phyloP scores from a whole-genome alignment of 148 eudicot species.

The Silene conica region DNA sequence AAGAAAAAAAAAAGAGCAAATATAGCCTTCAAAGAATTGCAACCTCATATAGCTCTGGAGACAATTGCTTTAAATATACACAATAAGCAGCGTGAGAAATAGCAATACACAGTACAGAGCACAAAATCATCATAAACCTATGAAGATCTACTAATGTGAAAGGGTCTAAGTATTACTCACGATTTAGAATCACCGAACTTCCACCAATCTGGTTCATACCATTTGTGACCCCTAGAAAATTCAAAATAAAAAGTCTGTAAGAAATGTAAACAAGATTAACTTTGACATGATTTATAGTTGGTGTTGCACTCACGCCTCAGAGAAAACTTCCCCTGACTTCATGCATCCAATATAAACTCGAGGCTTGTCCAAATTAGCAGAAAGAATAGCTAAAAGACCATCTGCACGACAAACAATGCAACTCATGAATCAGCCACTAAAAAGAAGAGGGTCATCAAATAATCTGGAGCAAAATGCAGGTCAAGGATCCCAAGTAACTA shows the following conservation, averaged over 20 bases:
- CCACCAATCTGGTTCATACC: slow-evolving; percentile 99
- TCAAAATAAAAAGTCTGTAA: slow-evolving; percentile 13
- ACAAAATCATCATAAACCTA: not conserved
- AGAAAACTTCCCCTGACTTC: slow-evolving; percentile 91
- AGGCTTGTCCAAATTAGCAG: slow-evolving; percentile 62
- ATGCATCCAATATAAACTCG: slow-evolving; percentile 87
- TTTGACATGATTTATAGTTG: not conserved
- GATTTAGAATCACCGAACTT: slow-evolving; percentile 86
- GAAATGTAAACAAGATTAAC: not conserved
- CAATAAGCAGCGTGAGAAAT: not conserved
- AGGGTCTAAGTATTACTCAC: slow-evolving; percentile 39
- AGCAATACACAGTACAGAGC: slow-evolving; percentile 4
- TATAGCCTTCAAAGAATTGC: not conserved
- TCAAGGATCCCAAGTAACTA: slow-evolving; percentile 14
- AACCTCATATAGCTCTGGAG: not conserved
- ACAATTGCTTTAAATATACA: not conserved
- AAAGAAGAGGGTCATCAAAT: not conserved
- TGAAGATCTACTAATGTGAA: not conserved
- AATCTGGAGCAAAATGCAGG: not conserved
- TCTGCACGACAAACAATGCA: slow-evolving; percentile 44
- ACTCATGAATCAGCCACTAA: not conserved
- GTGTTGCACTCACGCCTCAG: slow-evolving; percentile 60
- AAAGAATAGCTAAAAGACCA: slow-evolving; percentile 63
- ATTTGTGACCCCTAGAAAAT: slow-evolving; percentile 58
- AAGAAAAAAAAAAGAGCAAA: not conserved